These are phyloP conservation scores for Berberis vulgaris DNA, from an alignment of 164 flowering plant species.

Conservation along the genomic window DNA sequence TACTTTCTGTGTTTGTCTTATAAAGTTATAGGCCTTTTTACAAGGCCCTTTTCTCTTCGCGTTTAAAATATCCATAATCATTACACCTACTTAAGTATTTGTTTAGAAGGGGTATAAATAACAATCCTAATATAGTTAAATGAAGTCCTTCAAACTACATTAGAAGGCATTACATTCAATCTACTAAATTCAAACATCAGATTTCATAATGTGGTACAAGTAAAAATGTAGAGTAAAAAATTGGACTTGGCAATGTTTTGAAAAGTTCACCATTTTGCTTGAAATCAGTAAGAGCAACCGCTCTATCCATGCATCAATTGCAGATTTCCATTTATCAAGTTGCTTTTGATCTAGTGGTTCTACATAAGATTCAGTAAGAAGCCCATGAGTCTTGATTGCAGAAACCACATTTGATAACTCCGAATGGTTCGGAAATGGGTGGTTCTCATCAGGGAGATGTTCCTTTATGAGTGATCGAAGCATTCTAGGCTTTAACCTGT, in stretches of 20 bases:
- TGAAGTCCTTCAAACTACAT: too few relatives aligned
- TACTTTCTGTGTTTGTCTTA: not conserved
- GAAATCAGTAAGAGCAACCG: slow-evolving; percentile 42
- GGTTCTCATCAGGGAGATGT: slow-evolving; percentile 48
- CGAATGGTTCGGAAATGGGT: slow-evolving; percentile 27
- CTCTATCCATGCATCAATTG: slow-evolving; percentile 59
- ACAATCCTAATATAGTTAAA: too few relatives aligned
- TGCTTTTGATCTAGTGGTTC: slow-evolving; percentile 24
- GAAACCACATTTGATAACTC: slow-evolving; percentile 39
- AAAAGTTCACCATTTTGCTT: slow-evolving; percentile 34
- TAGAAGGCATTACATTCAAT: not conserved
- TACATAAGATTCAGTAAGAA: slow-evolving; percentile 41
- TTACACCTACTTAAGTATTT: too few relatives aligned
- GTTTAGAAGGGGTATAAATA: too few relatives aligned
- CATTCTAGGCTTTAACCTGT: slow-evolving; percentile 46
- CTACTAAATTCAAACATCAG: not conserved
- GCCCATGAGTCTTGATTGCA: slow-evolving; percentile 35
- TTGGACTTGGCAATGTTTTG: not conserved
- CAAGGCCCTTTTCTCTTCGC: not conserved
- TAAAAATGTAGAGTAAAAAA: not conserved
- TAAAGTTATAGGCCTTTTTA: not conserved
- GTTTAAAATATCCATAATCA: not conserved
- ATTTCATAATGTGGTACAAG: not conserved
- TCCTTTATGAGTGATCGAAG: slow-evolving; percentile 41
- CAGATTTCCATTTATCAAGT: slow-evolving; percentile 42